Evolutionary conservation across 768 basidiomycete genomes (phyloP), one percentile per base, ranked within the genome.

Genomic region (Lanmaoa rubissima): DNA sequence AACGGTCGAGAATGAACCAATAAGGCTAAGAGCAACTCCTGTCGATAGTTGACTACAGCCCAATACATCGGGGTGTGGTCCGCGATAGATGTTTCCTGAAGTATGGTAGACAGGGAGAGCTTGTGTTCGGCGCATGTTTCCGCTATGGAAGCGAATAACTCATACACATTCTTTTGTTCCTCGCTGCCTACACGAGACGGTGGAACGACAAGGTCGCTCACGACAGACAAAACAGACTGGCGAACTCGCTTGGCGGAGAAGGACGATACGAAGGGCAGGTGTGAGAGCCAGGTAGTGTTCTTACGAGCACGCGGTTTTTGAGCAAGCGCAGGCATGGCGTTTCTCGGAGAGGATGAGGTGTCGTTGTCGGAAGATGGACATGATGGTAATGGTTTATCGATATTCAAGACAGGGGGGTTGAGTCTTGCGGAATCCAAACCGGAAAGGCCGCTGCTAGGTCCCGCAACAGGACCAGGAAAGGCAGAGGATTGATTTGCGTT

Each of bases 101-200:
- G 65, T n/a, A 71, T 44, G 13, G 54, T 13, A 13, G 69, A 59
- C 5, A 72, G 34, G 0, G 79, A 78, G 5, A 90, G 60, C n/a
- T 73, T 74, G 38, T 84, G 76, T 1, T 78, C 67, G 3, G 69
- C 58, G 61, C 88, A 90, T 0, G 81, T 83, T 24, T 84, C 82
- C 0, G 79, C 77, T 59, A 86, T 85, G 64, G 82, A 84, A 34
- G 79, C 76, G 10, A 90, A 78, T 19, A 88, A 79, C 26, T 62
- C 66, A 4, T 71, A 58, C 0, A 75, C 73, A 10, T 54, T 51
- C 16, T 36, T 52, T 26, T 42, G 55, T 14, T 55, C 53, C 2
- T 13, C 21, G n/a, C 24, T 34, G 32, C 24, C 24, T 26, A 21
- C 17, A 14, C 44, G 58, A 14, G 59, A 55, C 1, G 58, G 53